Evolutionary conservation across 192 early-diverging fungal genomes (phyloP).

Genomic region (Linnemannia zychae): DNA sequence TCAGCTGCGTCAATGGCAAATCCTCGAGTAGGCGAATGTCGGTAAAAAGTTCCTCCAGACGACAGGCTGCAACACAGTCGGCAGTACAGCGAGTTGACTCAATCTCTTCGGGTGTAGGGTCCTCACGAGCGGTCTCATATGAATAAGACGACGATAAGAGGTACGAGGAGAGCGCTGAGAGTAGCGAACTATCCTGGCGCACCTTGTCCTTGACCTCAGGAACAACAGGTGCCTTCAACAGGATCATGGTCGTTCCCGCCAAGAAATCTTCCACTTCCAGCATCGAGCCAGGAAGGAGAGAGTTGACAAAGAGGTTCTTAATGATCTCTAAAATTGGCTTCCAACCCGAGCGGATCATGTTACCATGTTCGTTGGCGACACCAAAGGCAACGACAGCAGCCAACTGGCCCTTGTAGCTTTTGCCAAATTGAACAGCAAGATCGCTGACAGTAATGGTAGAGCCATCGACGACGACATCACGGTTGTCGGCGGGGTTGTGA

Average conservation of each 20-base stretch:
- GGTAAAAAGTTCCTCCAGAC: constrained; percentile 77
- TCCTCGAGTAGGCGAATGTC: constrained; percentile 82
- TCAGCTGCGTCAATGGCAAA: constrained; percentile 69
- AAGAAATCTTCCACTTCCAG: constrained; percentile 82
- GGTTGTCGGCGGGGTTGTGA: constrained; percentile 63
- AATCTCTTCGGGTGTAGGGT: constrained; percentile 80
- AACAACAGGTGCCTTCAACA: constrained; percentile 61
- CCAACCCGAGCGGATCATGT: constrained; percentile 78
- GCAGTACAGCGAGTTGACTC: constrained; percentile 72
- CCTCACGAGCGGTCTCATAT: constrained; percentile 67
- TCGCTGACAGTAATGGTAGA: constrained; percentile 70
- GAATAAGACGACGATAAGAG: constrained; percentile 73
- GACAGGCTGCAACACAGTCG: constrained; percentile 78
- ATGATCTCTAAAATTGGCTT: constrained; percentile 78
- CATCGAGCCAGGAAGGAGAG: constrained; percentile 75
- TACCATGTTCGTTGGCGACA: constrained; percentile 75
- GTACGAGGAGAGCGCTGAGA: constrained; percentile 84
- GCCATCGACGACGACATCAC: constrained; percentile 61
- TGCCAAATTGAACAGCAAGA: constrained; percentile 87
- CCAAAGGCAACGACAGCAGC: constrained; percentile 91
- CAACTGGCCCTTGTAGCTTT: constrained; percentile 90
- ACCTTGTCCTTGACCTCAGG: constrained; percentile 58
- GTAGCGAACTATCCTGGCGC: constrained; percentile 72
- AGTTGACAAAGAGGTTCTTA: constrained; percentile 85
- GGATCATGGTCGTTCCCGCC: constrained; percentile 74